A percentile compares a stretch with the other conserved stretches of the same genome.
These are phyloP conservation scores for Citrus mangshanensis DNA, from an alignment of 345 rosid genomes.

Conservation along the genomic window DNA sequence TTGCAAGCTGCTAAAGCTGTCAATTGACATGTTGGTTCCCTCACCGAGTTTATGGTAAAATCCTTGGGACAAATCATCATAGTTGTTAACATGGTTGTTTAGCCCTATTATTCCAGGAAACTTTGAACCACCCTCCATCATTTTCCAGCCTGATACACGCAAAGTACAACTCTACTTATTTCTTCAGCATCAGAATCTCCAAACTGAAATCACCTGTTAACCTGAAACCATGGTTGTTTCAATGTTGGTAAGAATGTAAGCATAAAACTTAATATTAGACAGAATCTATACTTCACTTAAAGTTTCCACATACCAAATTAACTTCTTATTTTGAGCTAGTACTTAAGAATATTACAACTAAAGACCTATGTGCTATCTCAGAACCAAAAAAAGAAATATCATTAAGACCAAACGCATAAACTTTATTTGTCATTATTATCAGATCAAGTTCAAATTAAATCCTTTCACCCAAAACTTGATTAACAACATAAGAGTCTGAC, in stretches of 20 bases:
- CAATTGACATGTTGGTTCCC: conserved; percentile 45
- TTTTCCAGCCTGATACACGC: background rate
- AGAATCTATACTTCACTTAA: background rate
- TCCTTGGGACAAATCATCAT: conserved; percentile 37
- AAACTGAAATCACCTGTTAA: background rate
- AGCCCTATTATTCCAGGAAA: conserved; percentile 36
- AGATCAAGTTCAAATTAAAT: background rate
- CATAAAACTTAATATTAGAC: background rate
- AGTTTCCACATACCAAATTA: background rate
- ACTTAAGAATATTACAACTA: background rate
- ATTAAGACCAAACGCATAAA: background rate
- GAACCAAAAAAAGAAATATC: background rate
- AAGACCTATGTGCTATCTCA: background rate
- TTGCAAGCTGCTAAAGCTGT: conserved; percentile 41
- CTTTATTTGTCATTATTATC: background rate
- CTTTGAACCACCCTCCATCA: conserved; percentile 42
- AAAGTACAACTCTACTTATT: background rate
- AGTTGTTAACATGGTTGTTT: conserved; percentile 29
- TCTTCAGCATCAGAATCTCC: conserved; percentile 22
- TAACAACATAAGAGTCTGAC: background rate
- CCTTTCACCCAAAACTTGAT: background rate
- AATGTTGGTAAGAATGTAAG: background rate
- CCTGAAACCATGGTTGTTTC: conserved; percentile 7
- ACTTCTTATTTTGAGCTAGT: background rate
- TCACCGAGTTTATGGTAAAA: conserved; percentile 42